phyloP scores from a whole-genome alignment of 2,329 filamentous ascomycete species.

The Aureobasidium sp. region DNA sequence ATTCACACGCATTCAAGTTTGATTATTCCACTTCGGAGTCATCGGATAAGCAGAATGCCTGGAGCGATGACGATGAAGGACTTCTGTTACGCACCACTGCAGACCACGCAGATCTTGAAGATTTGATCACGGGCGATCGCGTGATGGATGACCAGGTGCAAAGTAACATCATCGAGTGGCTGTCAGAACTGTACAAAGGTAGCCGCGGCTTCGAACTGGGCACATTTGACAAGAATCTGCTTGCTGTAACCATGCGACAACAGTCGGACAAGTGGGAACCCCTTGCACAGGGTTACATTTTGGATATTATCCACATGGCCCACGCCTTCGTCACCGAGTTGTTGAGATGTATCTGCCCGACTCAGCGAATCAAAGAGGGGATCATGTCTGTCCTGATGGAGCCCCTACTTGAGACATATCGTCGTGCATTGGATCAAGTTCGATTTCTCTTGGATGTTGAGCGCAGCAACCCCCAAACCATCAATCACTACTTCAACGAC shows the following conservation, averaged over 20 bases:
- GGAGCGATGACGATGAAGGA: background rate
- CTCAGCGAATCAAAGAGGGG: constrained; percentile 37
- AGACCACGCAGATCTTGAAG: constrained; percentile 1
- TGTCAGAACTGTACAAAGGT: constrained; percentile 36
- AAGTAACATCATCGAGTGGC: constrained; percentile 40
- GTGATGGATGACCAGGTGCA: background rate
- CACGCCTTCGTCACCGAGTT: constrained; percentile 47
- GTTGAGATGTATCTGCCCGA: constrained; percentile 39
- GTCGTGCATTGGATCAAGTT: constrained; percentile 42
- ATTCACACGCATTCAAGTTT: constrained; percentile 4
- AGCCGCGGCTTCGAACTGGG: constrained; percentile 51
- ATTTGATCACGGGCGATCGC: constrained; percentile 1
- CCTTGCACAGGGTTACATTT: constrained; percentile 45
- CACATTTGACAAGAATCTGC: constrained; percentile 37
- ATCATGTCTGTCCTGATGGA: constrained; percentile 42
- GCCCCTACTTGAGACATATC: constrained; percentile 41
- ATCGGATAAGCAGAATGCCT: background rate
- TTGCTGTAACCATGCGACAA: constrained; percentile 44
- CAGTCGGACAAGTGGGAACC: constrained; percentile 50
- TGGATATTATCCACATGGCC: constrained; percentile 44
- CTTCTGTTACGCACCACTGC: background rate
- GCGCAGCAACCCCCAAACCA: constrained; percentile 41
- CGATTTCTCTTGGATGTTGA: constrained; percentile 50
- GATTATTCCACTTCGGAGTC: background rate
- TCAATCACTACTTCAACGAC: constrained; percentile 49